A percentile compares a stretch with the other conserved stretches of the same genome.
Conservation (phyloP, 2,329 filamentous ascomycete genomes). For the Sporothrix euskadiensis region DNA sequence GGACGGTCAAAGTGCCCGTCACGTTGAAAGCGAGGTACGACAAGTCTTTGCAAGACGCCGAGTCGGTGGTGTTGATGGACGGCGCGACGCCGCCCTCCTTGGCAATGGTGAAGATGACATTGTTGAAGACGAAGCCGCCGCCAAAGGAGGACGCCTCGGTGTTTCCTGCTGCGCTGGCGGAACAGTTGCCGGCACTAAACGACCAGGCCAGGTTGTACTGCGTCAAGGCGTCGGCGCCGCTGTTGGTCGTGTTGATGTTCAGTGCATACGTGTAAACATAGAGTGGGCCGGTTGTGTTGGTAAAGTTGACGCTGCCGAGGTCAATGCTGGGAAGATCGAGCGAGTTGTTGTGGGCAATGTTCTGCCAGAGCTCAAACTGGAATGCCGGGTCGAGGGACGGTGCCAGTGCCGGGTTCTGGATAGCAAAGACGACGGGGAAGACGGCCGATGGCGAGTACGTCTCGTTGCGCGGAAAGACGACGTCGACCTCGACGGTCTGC, state of each 20-base stretch:
- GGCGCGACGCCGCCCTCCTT: not conserved
- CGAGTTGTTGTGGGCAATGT: not conserved
- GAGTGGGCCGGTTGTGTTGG: conserved; percentile 1
- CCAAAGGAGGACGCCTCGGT: not conserved
- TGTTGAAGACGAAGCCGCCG: not conserved
- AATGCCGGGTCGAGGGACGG: conserved; percentile 28
- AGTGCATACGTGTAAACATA: not conserved
- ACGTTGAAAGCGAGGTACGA: conserved; percentile 24
- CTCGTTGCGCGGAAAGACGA: conserved; percentile 40
- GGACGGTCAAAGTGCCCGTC: conserved; percentile 25
- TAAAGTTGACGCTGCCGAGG: conserved; percentile 24
- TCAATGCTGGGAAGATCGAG: not conserved
- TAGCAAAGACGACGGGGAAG: conserved; percentile 38
- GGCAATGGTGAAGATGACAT: conserved; percentile 12
- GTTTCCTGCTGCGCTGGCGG: not conserved
- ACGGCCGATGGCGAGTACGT: conserved; percentile 36
- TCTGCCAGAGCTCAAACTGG: conserved; percentile 1
- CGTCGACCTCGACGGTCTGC: conserved; percentile 35
- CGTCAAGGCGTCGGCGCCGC: not conserved
- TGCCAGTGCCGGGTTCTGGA: conserved; percentile 35
- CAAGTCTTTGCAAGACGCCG: not conserved
- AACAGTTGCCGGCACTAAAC: conserved; percentile 22
- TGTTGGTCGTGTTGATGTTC: conserved; percentile 16
- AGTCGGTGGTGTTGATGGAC: not conserved
- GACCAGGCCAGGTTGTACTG: conserved; percentile 20